Evolutionary conservation across 768 basidiomycete genomes (phyloP).

Genomic region (Botryobasidium botryosum): DNA sequence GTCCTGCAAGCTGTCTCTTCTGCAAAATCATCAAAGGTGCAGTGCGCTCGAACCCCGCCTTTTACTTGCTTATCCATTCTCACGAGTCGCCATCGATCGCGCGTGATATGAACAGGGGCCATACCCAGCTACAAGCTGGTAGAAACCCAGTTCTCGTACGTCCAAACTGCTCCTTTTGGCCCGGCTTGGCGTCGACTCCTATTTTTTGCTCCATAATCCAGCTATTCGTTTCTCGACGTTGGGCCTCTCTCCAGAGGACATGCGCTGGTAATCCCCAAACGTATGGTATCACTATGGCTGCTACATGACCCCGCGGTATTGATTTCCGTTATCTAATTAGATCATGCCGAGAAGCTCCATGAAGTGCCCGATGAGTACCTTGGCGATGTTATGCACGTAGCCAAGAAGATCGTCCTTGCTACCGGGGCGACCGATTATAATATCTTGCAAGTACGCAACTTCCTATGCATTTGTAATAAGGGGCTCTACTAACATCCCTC

Average conservation of each 20-base stretch:
- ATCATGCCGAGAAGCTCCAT: constrained; percentile 27
- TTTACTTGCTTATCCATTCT: neutral
- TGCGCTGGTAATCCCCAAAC: constrained; percentile 84
- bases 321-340: constrained; percentile 13
- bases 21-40: constrained; percentile 89
- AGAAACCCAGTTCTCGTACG: constrained; percentile 56
- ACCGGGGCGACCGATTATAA: constrained; percentile 25
- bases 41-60: no score
- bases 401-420: constrained; percentile 23
- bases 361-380: constrained; percentile 28
- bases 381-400: constrained; percentile 23
- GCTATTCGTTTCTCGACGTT: constrained; percentile 85
- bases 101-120: constrained; percentile 35
- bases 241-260: constrained; percentile 83
- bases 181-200: neutral
- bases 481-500: neutral
- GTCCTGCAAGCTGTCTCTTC: no score
- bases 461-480: neutral
- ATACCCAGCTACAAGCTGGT: constrained; percentile 78
- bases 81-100: neutral
- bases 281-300: constrained; percentile 24
- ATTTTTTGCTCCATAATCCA: no score
- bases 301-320: neutral
- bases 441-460: constrained; percentile 21
- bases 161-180: constrained; percentile 10